Evolutionary conservation across 345 rosid genomes (phyloP).

Genomic region (Aethionema arabicum): DNA sequence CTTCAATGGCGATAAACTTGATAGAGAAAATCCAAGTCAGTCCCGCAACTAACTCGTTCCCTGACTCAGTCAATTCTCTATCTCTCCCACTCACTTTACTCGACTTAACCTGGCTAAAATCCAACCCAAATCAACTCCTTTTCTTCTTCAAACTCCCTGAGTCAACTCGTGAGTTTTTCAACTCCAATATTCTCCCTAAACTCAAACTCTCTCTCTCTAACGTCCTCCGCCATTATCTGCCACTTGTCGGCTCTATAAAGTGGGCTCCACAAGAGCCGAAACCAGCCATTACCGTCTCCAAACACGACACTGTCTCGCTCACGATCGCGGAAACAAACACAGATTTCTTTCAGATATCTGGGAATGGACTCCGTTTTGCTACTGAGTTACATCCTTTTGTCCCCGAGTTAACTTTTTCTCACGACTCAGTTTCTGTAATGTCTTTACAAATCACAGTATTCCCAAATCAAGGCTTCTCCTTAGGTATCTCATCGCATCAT

Average conservation of each 20-base stretch:
- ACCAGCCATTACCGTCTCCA: neutral
- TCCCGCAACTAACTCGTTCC: constrained; percentile 12
- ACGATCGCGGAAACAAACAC: constrained; percentile 30
- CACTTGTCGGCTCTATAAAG: constrained; percentile 29
- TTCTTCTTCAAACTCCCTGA: constrained; percentile 33
- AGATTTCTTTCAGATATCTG: constrained; percentile 22
- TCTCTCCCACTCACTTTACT: constrained; percentile 24
- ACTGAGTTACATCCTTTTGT: constrained; percentile 16
- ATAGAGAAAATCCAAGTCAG: constrained; percentile 15
- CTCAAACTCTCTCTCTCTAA: constrained; percentile 34
- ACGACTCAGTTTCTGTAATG: constrained; percentile 8
- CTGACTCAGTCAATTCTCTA: constrained; percentile 6
- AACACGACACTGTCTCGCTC: constrained; percentile 31
- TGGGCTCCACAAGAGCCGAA: constrained; percentile 23
- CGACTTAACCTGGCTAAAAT: constrained; percentile 27
- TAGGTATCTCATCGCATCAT: constrained; percentile 30
- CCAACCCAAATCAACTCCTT: constrained; percentile 17
- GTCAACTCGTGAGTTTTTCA: constrained; percentile 12
- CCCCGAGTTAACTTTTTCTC: constrained; percentile 18
- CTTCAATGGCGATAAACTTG: neutral
- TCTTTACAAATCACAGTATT: constrained; percentile 33
- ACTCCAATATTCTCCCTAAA: constrained; percentile 26
- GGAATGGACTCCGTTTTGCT: constrained; percentile 9
- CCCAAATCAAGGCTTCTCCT: constrained; percentile 21
- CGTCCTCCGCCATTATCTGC: constrained; percentile 36